Base-by-base conservation (phyloP, 2,329 filamentous ascomycete genomes). In the Aspergillus clavatus region DNA sequence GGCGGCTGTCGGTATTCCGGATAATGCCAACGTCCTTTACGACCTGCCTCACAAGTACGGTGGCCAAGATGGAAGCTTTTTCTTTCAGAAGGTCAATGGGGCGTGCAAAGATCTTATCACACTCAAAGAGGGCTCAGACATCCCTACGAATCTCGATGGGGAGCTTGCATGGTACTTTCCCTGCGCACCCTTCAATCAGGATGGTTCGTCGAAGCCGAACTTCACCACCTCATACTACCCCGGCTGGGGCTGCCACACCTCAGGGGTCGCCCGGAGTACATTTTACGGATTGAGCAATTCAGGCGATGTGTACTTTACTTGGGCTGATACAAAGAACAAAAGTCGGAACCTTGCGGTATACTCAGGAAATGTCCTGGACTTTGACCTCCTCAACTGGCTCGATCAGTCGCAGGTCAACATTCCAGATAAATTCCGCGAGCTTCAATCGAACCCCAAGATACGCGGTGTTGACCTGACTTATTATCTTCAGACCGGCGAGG, bases 81-180 rank as follows among this genome's bases (percentile, higher is more conserved):
- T 98, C 61, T 98, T 98, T 71, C 93, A 98, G 66, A 95, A 97
- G 55, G 93, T 98, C 67, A 98, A 98, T 58, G 94, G 93, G 38
- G 87, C 86, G 51, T 98, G 93, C 78, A 98, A 97, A 72, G 86
- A 79, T 7, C 70, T 97, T 45, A 95, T 98, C 63, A 95, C 81
- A 1, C 69, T 77, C 6, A 80, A 85, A 1, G 63, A 77, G 1
- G 75, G 75, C 44, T 94, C 90, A 0, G 84, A 89, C 57, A 82
- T 98, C 7, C 89, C 90, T 1, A 86, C 85, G 5, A 84, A 95
- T 62, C 70, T 67, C 21, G 71, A 83, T 42, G 82, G 80, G 5
- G 83, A 95, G 46, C 72, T 98, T 50, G 93, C 85, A 1, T 98
- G 93, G 91, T 98, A 98, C 66, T 97, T 97, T 64, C 93, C 93